phyloP scores from a whole-genome alignment of 345 rosid genomes.

The Theobroma cacao region DNA sequence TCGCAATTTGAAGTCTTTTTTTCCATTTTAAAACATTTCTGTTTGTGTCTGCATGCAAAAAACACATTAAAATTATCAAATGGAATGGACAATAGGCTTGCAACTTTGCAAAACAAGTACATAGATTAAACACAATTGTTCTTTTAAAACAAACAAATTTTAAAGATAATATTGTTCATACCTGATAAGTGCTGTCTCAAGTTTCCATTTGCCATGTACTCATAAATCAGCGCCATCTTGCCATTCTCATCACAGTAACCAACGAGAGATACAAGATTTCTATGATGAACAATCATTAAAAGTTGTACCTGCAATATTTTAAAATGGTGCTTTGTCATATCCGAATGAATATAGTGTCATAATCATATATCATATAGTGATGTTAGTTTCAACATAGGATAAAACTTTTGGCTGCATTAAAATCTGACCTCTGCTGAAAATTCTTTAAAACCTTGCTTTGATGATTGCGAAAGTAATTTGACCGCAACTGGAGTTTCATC shows the following conservation, averaged over 20 bases:
- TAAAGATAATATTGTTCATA: not conserved
- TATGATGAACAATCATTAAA: not conserved
- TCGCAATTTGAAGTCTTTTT: not conserved
- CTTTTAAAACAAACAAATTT: not conserved
- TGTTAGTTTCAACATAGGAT: not conserved
- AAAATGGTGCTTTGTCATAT: not conserved
- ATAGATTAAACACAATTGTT: not conserved
- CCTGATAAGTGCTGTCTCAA: conserved; percentile 9
- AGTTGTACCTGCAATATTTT: not conserved
- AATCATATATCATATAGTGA: not conserved
- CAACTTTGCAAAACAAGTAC: not conserved
- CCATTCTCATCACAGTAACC: conserved; percentile 9
- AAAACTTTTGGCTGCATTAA: not conserved
- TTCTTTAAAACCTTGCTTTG: not conserved
- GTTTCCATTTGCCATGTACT: conserved; percentile 8
- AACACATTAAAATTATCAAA: not conserved
- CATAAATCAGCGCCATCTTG: conserved; percentile 5
- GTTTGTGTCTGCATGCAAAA: not conserved
- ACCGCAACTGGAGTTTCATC: conserved; percentile 4
- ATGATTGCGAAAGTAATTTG: not conserved
- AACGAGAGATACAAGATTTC: not conserved
- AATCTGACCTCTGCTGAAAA: conserved; percentile 3
- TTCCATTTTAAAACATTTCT: not conserved
- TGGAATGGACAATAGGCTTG: not conserved
- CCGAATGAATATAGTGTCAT: not conserved